Evolutionary conservation across 2,329 filamentous ascomycete species (phyloP), one percentile per base, ranked within the genome.

Genomic region (Venturia carpophila): DNA sequence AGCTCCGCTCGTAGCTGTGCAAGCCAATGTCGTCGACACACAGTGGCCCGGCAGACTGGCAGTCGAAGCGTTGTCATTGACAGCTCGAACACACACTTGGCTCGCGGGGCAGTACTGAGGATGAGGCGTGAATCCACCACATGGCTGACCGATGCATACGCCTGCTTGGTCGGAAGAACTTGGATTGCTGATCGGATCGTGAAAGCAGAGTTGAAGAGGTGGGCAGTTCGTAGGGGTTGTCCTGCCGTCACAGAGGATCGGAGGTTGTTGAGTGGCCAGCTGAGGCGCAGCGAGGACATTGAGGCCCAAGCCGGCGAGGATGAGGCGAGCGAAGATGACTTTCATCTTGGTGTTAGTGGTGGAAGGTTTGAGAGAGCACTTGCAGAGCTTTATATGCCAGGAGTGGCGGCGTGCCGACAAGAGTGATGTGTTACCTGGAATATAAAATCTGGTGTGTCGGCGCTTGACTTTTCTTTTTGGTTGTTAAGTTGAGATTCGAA

Each of bases 21-120:
- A 56, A 15, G 27, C n/a, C 52, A 56, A n/a, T 27, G 15, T 37
- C 27, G 15, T 37, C 21, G 52, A 6, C 17, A 56, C 52, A 27
- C 52, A 56, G 30, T 56, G 52, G 19, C 52, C 52, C n/a, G 52
- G 52, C 24, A 56, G 52, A 27, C 27, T 49, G 30, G 52, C 27
- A 34, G 52, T 37, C 52, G 52, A 56, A 5, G 52, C 30, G 3
- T 27, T 15, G 15, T 56, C 52, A 13, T n/a, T 37, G 52, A 56
- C 52, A 37, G 52, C 27, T 15, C 52, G 27, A 15, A 56, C 52
- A n/a, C 52, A 56, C 15, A 37, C 52, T 24, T 56, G 52, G 27
- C 24, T 5, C 17, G 3, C 15, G 27, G 52, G 52, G 19, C 52
- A 56, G 27, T 56, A 34, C 27, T 56, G 27, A 34, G 52, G 52